Base-by-base conservation (phyloP, 164 flowering plant genomes). In the Sedum album region DNA sequence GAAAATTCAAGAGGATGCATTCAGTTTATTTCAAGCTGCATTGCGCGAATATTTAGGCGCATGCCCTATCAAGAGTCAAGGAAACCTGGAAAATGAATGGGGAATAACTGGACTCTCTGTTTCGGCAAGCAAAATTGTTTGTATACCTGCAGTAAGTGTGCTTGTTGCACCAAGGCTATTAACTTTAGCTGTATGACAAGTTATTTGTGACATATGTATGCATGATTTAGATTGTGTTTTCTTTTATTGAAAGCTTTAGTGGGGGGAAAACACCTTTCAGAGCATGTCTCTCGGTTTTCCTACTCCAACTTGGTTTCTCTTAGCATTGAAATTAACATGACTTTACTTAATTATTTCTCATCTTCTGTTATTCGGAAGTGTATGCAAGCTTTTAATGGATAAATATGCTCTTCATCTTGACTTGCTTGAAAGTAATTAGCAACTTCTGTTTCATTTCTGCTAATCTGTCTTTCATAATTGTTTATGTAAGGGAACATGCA, bases 1-100 rank as follows among this genome's bases (percentile, higher is more conserved):
- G 25, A 94, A 89, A 79, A 84, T 94, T 76, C 91, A 86, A 73
- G 95, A 89, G 77, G 99, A 91, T 80, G 90, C 93, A 39, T 53
- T 87, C 13, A 86, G 73, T 67, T 75, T 94, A 68, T 94, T 94
- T 75, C 84, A 86, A 63, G 81, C 87, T 71, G 97, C 82, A 21
- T 72, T 94, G 53, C 92, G 95, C 60, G 99, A 94, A 71, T 91
- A 73, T 77, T 46, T 89, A 68, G 90, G 88, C 6, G 64, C 77
- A 44, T 69, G 66, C 71, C 78, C 76, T 64, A 69, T 68, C 49
- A 83, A 79, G 68, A 70, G 48, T 18, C 80, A 76, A 60, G 84
- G n/a, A n/a, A n/a, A 75, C 79, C 79, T 68, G 63, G 71, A 68
- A 42, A 78, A 42, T 66, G 78, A 75, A 39, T 94, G 99, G 99